A percentile compares a stretch with the other conserved stretches of the same genome.
Conservation (phyloP, 1,139 yeast genomes). For the Scheffersomyces stambukii region DNA sequence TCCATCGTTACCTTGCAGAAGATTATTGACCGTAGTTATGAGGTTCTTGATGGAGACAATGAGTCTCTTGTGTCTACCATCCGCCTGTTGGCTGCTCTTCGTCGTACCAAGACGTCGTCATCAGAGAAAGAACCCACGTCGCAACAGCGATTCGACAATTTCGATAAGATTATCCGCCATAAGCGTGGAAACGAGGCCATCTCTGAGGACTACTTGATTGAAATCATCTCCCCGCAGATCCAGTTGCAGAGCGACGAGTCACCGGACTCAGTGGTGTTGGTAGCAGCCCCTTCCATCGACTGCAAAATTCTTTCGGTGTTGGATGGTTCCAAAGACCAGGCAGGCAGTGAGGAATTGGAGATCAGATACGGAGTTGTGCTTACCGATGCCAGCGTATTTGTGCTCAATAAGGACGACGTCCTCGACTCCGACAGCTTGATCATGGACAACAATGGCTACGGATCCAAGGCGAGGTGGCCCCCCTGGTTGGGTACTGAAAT, state of each 20-base stretch:
- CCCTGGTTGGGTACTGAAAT: constrained; percentile 47
- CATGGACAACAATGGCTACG: constrained; percentile 28
- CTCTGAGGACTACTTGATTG: constrained; percentile 62
- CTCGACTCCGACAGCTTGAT: constrained; percentile 11
- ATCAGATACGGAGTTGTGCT: constrained; percentile 35
- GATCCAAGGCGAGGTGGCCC: constrained; percentile 40
- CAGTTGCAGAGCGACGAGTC: constrained; percentile 69
- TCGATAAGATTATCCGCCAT: constrained; percentile 50
- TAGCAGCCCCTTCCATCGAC: constrained; percentile 38
- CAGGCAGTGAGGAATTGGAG: constrained; percentile 28
- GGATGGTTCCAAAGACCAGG: constrained; percentile 19
- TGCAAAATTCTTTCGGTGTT: constrained; percentile 36
- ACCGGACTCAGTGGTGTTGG: constrained; percentile 55
- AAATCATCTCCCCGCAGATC: constrained; percentile 80
- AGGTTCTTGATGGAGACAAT: constrained; percentile 8
- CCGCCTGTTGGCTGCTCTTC: constrained; percentile 2
- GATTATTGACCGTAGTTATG: constrained; percentile 19
- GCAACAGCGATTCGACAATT: constrained; percentile 29
- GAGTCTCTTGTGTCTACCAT: constrained; percentile 5
- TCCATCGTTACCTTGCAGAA: constrained; percentile 36
- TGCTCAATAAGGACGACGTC: constrained; percentile 24
- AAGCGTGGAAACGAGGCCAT: constrained; percentile 40
- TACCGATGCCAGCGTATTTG: constrained; percentile 38
- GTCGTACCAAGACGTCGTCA: constrained; percentile 1
- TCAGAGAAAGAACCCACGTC: constrained; percentile 13